Conservation (phyloP, 1,284 basidiomycete species). For the Sutorius eximius region DNA sequence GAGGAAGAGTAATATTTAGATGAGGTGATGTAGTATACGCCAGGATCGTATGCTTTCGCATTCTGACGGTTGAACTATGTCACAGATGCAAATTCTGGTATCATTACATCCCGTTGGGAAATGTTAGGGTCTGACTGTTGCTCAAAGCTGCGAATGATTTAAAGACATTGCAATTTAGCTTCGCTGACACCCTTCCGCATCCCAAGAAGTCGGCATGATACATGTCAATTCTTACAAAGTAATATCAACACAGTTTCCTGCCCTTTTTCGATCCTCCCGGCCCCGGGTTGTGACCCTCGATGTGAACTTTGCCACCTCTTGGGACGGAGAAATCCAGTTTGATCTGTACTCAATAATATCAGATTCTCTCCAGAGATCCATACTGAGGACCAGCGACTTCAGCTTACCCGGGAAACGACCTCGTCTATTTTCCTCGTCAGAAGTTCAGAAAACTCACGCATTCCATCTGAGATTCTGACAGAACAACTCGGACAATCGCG, state of each 20-base stretch:
- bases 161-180: background rate
- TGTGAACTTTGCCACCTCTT: background rate
- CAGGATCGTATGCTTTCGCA: background rate
- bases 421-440: conserved; percentile 19
- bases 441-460: conserved; percentile 17
- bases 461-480: conserved; percentile 3
- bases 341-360: conserved; percentile 10
- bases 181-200: background rate
- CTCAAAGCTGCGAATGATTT: background rate
- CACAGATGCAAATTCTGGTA: background rate
- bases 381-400: background rate
- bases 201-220: background rate
- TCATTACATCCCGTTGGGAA: background rate
- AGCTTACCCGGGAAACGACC: conserved; percentile 14
- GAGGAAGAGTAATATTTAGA: conserved; percentile 35
- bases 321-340: background rate
- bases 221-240: background rate
- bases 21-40: background rate
- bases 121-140: background rate
- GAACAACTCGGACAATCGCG: conserved; percentile 12
- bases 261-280: background rate
- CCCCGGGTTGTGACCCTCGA: too few relatives aligned
- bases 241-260: background rate
- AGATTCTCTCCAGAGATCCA: background rate
- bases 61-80: background rate